These are phyloP conservation scores for Chytridiales sp. DNA, from an alignment of 371 early-diverging fungal species.

Conservation along the genomic window DNA sequence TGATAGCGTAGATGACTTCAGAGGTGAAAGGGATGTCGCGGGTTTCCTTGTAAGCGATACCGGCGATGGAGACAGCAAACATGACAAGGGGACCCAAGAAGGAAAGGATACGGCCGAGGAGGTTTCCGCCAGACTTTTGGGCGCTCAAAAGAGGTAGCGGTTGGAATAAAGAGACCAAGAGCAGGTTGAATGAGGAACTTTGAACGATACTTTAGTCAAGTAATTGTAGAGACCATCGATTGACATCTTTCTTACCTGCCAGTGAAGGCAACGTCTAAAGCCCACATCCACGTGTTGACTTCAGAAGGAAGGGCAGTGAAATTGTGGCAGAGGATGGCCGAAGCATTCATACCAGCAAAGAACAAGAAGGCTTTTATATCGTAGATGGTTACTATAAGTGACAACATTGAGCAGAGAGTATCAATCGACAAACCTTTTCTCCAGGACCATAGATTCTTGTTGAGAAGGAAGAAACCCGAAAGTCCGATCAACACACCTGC, in stretches of 20 bases:
- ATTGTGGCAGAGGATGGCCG: slow-evolving; percentile 10
- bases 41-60: background rate
- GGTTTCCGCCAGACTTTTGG: background rate
- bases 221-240: background rate
- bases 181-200: slow-evolving; percentile 5
- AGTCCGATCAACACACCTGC: slow-evolving; percentile 3
- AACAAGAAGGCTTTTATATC: slow-evolving; percentile 1
- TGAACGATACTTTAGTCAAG: background rate
- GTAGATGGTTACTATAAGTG: background rate
- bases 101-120: background rate
- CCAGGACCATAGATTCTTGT: slow-evolving; percentile 5
- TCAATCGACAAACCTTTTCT: background rate
- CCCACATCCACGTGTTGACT: slow-evolving; percentile 2
- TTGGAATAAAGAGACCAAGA: slow-evolving; percentile 1
- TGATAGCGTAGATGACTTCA: slow-evolving; percentile 3
- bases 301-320: background rate
- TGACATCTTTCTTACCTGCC: slow-evolving; percentile 5
- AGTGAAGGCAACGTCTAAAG: slow-evolving; percentile 10
- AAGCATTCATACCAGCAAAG: slow-evolving; percentile 7
- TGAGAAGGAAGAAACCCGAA: background rate
- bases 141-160: background rate
- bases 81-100: background rate
- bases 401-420: background rate
- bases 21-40: slow-evolving; percentile 1
- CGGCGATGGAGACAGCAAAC: background rate